Evolutionary conservation across 345 rosid genomes (phyloP).

Genomic region (Cochlearia excelsa): DNA sequence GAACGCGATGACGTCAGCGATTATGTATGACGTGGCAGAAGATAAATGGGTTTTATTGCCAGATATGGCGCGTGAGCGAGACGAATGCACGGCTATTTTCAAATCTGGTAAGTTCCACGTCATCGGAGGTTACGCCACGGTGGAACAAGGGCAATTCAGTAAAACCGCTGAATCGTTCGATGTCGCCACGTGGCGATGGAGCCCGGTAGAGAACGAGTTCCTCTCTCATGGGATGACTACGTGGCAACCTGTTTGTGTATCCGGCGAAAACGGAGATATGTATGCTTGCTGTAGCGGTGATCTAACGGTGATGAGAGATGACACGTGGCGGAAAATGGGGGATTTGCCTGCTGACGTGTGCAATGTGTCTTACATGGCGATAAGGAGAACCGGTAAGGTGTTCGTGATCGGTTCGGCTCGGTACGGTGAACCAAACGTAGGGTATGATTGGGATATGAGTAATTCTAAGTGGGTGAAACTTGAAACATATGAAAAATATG

Average conservation of each 20-base stretch:
- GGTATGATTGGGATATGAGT: constrained; percentile 19
- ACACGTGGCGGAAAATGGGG: constrained; percentile 46
- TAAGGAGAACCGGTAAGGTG: constrained; percentile 45
- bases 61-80: constrained; percentile 68
- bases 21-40: constrained; percentile 54
- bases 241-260: constrained; percentile 47
- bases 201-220: constrained; percentile 15
- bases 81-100: constrained; percentile 68
- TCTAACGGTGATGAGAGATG: constrained; percentile 31
- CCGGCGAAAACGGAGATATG: constrained; percentile 25
- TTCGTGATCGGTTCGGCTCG: constrained; percentile 56
- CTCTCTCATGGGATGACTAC: constrained; percentile 33
- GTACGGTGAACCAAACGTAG: constrained; percentile 29
- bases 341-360: constrained; percentile 55
- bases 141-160: constrained; percentile 64
- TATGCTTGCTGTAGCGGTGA: constrained; percentile 47
- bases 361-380: constrained; percentile 38
- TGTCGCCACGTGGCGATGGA: constrained; percentile 46
- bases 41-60: constrained; percentile 57
- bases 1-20: constrained; percentile 62
- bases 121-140: constrained; percentile 75
- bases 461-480: constrained; percentile 25
- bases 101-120: constrained; percentile 57
- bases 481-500: constrained; percentile 15
- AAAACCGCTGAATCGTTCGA: constrained; percentile 50